These are phyloP conservation scores for Pythium rhizo-oryzae DNA, from an alignment of 352 stramenopile genomes.

Conservation along the genomic window DNA sequence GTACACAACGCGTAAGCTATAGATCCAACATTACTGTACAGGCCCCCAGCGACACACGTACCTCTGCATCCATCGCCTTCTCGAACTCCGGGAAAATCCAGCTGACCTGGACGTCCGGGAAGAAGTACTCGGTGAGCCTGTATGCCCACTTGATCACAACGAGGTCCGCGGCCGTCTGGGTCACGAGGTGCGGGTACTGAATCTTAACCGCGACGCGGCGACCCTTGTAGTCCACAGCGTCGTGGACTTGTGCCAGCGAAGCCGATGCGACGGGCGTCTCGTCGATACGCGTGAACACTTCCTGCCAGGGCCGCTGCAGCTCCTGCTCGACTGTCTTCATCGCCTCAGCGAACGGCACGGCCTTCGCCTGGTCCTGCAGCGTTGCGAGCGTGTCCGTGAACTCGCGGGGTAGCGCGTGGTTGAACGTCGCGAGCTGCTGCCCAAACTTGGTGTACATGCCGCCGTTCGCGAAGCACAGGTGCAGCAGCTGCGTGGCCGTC, in stretches of 20 bases:
- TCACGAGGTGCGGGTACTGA: slow-evolving; percentile 90
- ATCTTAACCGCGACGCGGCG: slow-evolving; percentile 96
- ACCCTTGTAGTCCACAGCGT: slow-evolving; percentile 87
- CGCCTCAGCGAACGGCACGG: slow-evolving; percentile 52
- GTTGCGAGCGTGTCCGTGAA: slow-evolving; percentile 92
- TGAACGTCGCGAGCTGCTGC: slow-evolving; percentile 97
- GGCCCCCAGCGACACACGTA: slow-evolving; percentile 19
- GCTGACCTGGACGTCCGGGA: slow-evolving; percentile 91
- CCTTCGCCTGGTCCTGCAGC: slow-evolving; percentile 93
- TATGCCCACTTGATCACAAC: slow-evolving; percentile 69
- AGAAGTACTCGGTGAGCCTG: slow-evolving; percentile 74
- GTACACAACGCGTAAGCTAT: too few species aligned
- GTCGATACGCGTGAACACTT: slow-evolving; percentile 93
- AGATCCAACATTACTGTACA: not conserved
- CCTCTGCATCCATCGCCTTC: slow-evolving; percentile 65
- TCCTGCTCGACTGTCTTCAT: slow-evolving; percentile 62
- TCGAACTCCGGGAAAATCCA: slow-evolving; percentile 98
- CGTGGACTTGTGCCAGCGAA: slow-evolving; percentile 96
- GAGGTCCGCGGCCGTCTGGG: slow-evolving; percentile 77
- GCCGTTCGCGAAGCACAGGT: slow-evolving; percentile 93
- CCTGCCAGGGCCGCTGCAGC: slow-evolving; percentile 64
- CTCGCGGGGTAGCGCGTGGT: slow-evolving; percentile 94
- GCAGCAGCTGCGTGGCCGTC: slow-evolving; percentile 86
- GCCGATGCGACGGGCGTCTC: slow-evolving; percentile 93
- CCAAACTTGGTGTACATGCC: slow-evolving; percentile 98